A percentile compares a stretch with the other conserved stretches of the same genome.
Conservation (phyloP, 2,329 filamentous ascomycete genomes). For the Phialemoniopsis sp. region DNA sequence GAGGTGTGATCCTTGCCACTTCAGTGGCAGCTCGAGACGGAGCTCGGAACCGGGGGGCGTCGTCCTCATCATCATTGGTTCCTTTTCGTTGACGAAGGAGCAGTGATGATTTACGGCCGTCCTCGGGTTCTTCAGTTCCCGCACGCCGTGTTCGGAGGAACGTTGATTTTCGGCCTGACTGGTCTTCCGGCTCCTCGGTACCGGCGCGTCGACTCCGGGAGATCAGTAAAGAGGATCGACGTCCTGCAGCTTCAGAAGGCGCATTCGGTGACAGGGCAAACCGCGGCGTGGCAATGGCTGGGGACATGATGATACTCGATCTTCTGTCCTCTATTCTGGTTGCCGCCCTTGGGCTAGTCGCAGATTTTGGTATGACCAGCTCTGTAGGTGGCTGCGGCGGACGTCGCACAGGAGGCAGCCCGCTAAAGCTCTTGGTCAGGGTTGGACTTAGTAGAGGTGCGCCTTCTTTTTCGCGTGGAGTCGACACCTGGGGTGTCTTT, state of each 20-base stretch:
- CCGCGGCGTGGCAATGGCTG: slow-evolving; percentile 41
- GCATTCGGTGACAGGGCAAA: slow-evolving; percentile 30
- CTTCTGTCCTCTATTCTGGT: slow-evolving; percentile 52
- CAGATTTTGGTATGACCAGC: too few species aligned
- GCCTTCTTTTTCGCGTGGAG: slow-evolving; percentile 13
- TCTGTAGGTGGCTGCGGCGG: not conserved
- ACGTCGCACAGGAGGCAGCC: slow-evolving; percentile 7
- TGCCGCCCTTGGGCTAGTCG: slow-evolving; percentile 30
- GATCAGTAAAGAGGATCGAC: slow-evolving; percentile 49
- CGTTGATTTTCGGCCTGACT: slow-evolving; percentile 38
- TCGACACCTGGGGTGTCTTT: slow-evolving; percentile 20
- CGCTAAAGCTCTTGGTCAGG: slow-evolving; percentile 4
- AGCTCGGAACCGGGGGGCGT: slow-evolving; percentile 46
- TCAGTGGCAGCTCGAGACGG: slow-evolving; percentile 58
- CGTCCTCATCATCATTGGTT: slow-evolving; percentile 43
- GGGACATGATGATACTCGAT: slow-evolving; percentile 38
- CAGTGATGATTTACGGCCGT: slow-evolving; percentile 37
- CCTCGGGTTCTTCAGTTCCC: slow-evolving; percentile 45
- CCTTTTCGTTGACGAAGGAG: slow-evolving; percentile 39
- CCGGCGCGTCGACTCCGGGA: slow-evolving; percentile 38
- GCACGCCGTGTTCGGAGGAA: slow-evolving; percentile 41
- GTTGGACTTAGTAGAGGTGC: slow-evolving; percentile 9
- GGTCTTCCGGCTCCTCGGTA: slow-evolving; percentile 44
- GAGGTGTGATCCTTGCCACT: slow-evolving; percentile 30
- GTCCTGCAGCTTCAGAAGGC: slow-evolving; percentile 33